Base-by-base conservation (phyloP, 2,329 filamentous ascomycete species). In the Fusarium sp. region DNA sequence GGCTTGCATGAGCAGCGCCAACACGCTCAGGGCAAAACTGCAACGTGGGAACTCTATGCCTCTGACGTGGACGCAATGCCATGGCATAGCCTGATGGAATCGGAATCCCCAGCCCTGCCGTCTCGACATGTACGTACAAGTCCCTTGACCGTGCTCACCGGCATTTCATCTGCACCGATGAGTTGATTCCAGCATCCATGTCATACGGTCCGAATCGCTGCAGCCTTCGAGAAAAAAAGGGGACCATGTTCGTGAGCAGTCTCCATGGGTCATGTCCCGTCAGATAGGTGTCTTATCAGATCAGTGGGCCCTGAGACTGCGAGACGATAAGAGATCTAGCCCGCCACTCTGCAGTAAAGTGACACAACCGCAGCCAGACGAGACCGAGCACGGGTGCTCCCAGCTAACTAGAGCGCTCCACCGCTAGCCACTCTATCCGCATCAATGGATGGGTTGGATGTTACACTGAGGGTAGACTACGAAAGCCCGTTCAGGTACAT, bases 161-260 rank as follows among this genome's bases (percentile, higher is more conserved):
- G 73, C 67, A 59, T 65, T 73, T 67, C 31, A 22, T 31, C 72
- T 73, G 66, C 63, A 70, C 40, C 57, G 58, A 50, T 72, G 67
- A 65, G 62, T 72, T 71, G 71, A 75, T 73, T 68, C 62, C 35
- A 63, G 67, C 45, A 42, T 47, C 56, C 47, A 54, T 54, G 63
- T 71, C 69, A 73, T 69, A 74, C 69, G 73, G 69, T 70, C 69
- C 64, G 60, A 66, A 70, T 72, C 61, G 69, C 66, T 60, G 56
- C 72, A 66, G 70, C 20, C 65, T 68, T 66, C 40, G 45, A 69
- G 61, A 66, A 73, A 42, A 37, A 54, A 50, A 50, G 47, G 58
- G 67, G 64, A 65, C 63, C 61, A 66, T 59, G 67, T 57, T 62
- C 42, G 18, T 38, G 64, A 31, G 27, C 27, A 61, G n/a, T 61